Conservation (phyloP, 441 rosid genomes). For the Erodium texanum region DNA sequence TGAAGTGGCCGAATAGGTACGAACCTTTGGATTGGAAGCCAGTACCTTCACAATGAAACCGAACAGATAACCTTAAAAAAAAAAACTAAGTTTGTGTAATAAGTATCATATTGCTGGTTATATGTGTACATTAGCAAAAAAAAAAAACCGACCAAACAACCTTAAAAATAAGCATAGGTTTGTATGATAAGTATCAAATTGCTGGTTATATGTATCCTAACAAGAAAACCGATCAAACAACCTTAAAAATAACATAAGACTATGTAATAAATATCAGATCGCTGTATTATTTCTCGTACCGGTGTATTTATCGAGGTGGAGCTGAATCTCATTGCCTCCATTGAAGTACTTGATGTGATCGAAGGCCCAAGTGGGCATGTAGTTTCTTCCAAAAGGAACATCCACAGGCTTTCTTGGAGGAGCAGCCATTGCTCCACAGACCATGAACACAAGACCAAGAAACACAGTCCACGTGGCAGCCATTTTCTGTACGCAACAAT, state of each 20-base stretch:
- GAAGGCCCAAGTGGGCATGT: slow-evolving; percentile 24
- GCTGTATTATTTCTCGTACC: neutral
- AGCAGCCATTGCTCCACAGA: neutral
- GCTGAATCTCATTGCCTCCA: slow-evolving; percentile 20
- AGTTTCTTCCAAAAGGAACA: slow-evolving; percentile 19
- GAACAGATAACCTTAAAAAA: too few relatives aligned
- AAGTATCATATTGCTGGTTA: too few relatives aligned
- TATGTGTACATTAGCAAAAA: too few relatives aligned
- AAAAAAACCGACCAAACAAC: too few relatives aligned
- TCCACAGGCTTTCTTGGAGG: slow-evolving; percentile 8
- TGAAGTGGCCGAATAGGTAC: slow-evolving; percentile 72
- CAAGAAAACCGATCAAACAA: too few relatives aligned
- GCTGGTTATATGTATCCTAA: too few relatives aligned
- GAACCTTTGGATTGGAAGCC: slow-evolving; percentile 22
- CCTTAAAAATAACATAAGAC: too few relatives aligned
- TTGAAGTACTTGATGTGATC: slow-evolving; percentile 25
- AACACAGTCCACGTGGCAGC: slow-evolving; percentile 30
- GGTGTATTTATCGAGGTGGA: slow-evolving; percentile 20
- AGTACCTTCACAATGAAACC: too few relatives aligned
- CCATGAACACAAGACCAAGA: slow-evolving; percentile 30
- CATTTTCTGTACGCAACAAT: slow-evolving; percentile 22
- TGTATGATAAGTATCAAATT: too few relatives aligned
- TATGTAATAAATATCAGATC: neutral
- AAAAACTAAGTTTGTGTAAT: too few relatives aligned
- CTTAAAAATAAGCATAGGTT: too few relatives aligned